Conservation (phyloP, 2,329 filamentous ascomycete species). For the Chaetoscypha palmicola region DNA sequence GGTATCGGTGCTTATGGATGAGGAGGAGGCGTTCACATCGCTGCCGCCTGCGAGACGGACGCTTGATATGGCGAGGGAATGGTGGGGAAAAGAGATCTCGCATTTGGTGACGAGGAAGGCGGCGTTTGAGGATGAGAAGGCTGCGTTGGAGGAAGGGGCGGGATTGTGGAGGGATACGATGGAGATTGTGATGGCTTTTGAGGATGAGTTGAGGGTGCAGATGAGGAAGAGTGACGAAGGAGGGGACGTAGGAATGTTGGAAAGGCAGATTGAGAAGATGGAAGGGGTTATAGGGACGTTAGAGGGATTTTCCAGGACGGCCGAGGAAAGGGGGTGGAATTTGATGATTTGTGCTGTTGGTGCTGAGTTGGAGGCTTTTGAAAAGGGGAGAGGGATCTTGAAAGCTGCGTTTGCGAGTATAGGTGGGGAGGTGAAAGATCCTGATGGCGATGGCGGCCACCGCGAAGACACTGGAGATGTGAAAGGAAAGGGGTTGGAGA, state of each 20-base stretch:
- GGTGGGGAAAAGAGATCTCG: conserved; percentile 59
- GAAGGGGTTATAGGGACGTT: conserved; percentile 48
- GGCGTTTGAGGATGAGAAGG: conserved; percentile 53
- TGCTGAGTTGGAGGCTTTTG: conserved; percentile 63
- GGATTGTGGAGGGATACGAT: conserved; percentile 59
- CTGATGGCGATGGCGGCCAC: no score
- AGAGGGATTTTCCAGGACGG: conserved; percentile 45
- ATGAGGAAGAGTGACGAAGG: conserved; percentile 39
- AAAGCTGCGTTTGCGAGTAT: conserved; percentile 17
- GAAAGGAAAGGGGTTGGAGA: neutral
- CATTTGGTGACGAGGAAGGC: conserved; percentile 47
- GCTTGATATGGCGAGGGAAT: conserved; percentile 61
- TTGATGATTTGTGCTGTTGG: conserved; percentile 69
- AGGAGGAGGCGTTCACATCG: conserved; percentile 43
- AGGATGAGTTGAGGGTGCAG: conserved; percentile 51
- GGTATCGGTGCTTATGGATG: conserved; percentile 19
- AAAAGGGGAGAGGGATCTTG: conserved; percentile 53
- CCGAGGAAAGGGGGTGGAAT: conserved; percentile 62
- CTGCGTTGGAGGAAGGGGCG: conserved; percentile 61
- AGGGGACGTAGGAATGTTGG: conserved; percentile 31
- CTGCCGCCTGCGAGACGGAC: conserved; percentile 60
- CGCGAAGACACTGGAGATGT: conserved; percentile 6
- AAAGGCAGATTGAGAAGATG: conserved; percentile 48
- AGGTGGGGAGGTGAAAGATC: neutral
- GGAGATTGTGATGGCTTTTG: conserved; percentile 54